Percentiles rank a stretch among this genome's conserved stretches.
These are phyloP conservation scores for Pichia cabralensis DNA, from an alignment of 805 yeast species.

Conservation along the genomic window DNA sequence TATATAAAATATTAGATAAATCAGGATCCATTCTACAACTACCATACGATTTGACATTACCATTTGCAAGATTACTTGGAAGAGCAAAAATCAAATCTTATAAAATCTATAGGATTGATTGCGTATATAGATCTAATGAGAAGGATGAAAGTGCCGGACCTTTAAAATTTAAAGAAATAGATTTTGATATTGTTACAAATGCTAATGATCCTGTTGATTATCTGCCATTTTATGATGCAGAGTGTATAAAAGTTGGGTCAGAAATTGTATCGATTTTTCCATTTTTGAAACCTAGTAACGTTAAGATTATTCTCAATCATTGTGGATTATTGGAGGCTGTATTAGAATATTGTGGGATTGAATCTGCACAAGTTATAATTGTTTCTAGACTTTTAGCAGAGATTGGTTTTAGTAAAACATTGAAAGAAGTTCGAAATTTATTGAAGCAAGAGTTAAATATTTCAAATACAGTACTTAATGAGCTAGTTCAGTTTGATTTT, in stretches of 20 bases:
- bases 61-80: slow-evolving; percentile 79
- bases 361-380: slow-evolving; percentile 58
- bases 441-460: slow-evolving; percentile 60
- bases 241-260: slow-evolving; percentile 70
- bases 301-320: slow-evolving; percentile 65
- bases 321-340: slow-evolving; percentile 67
- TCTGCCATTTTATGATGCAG: slow-evolving; percentile 69
- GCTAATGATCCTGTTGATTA: slow-evolving; percentile 20
- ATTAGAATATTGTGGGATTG: slow-evolving; percentile 73
- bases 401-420: slow-evolving; percentile 56
- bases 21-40: slow-evolving; percentile 83
- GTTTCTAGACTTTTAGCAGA: slow-evolving; percentile 70
- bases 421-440: slow-evolving; percentile 41
- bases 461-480: slow-evolving; percentile 74
- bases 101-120: slow-evolving; percentile 67
- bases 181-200: slow-evolving; percentile 66
- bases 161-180: slow-evolving; percentile 67
- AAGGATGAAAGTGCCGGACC: slow-evolving; percentile 61
- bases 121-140: slow-evolving; percentile 66
- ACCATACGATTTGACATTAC: slow-evolving; percentile 83
- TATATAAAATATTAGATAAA: slow-evolving; percentile 73
- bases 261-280: slow-evolving; percentile 63
- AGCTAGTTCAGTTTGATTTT: slow-evolving; percentile 73
- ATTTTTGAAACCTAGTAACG: slow-evolving; percentile 47
- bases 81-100: slow-evolving; percentile 40